These are phyloP conservation scores for Nicotiana attenuata DNA, from an alignment of 257 asterid species.

Conservation along the genomic window DNA sequence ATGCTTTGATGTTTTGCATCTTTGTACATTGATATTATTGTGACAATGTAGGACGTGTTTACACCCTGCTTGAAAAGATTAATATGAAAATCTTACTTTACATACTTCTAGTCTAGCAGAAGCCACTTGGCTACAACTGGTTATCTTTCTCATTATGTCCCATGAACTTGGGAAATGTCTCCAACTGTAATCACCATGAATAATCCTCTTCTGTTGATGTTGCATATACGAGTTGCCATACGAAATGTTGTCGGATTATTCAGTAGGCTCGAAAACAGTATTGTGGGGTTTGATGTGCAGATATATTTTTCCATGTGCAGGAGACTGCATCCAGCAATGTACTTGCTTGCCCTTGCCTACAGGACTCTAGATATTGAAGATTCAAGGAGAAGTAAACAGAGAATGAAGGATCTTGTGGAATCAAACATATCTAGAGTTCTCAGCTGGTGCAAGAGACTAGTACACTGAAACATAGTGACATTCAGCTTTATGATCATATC, in stretches of 20 bases:
- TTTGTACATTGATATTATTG: neutral
- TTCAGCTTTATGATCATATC: neutral
- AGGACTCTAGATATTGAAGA: conserved; percentile 87
- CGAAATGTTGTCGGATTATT: neutral
- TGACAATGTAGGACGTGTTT: neutral
- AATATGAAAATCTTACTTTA: neutral
- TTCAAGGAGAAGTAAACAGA: conserved; percentile 40
- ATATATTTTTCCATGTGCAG: conserved; percentile 40
- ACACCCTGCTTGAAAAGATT: neutral
- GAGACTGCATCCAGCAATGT: conserved; percentile 93
- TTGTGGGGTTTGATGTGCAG: conserved; percentile 4
- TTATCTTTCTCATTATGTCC: neutral
- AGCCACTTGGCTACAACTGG: neutral
- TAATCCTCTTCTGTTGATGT: neutral
- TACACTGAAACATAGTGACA: conserved; percentile 2
- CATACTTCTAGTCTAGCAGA: neutral
- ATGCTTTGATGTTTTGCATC: neutral
- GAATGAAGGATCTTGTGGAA: conserved; percentile 55
- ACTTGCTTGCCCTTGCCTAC: conserved; percentile 87
- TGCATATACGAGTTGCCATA: neutral
- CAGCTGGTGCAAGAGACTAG: conserved; percentile 54
- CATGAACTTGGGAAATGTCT: neutral
- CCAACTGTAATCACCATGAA: neutral
- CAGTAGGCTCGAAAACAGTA: neutral
- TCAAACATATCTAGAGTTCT: conserved; percentile 45